phyloP scores from a whole-genome alignment of 108 stramenopile genomes.

The Pinguiococcus pyrenoidosus region DNA sequence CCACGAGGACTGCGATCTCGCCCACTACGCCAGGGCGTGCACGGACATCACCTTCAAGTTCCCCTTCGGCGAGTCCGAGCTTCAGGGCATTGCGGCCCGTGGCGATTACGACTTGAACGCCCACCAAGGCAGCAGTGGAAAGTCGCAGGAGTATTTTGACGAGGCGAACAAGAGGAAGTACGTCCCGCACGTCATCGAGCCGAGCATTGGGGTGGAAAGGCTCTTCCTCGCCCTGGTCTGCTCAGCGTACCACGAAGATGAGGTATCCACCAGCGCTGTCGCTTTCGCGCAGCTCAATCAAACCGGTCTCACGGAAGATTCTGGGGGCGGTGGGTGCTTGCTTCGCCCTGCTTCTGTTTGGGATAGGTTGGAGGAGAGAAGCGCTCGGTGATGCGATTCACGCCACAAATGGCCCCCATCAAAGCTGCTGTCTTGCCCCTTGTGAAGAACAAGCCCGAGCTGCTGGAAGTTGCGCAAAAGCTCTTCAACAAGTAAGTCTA shows the following conservation, averaged over 20 bases:
- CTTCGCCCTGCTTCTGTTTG: too few species aligned
- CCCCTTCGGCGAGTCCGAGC: constrained; percentile 84
- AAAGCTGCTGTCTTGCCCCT: constrained; percentile 82
- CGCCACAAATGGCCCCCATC: constrained; percentile 80
- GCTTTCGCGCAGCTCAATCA: neutral
- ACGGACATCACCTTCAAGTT: constrained; percentile 91
- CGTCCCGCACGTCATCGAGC: constrained; percentile 92
- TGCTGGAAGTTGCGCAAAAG: constrained; percentile 56
- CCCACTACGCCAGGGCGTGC: constrained; percentile 93
- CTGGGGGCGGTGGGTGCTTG: too few species aligned
- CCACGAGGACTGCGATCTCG: constrained; percentile 69
- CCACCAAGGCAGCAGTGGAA: constrained; percentile 45
- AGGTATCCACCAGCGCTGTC: constrained; percentile 35
- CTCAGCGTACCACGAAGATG: constrained; percentile 83
- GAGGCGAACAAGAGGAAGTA: constrained; percentile 73
- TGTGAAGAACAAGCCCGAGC: constrained; percentile 77
- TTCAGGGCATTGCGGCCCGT: constrained; percentile 93
- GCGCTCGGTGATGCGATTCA: constrained; percentile 69
- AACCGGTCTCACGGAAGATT: too few species aligned
- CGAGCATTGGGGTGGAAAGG: constrained; percentile 81
- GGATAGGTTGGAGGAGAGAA: constrained; percentile 49
- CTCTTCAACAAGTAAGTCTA: constrained; percentile 59
- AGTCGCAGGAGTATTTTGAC: constrained; percentile 76
- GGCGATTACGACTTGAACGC: constrained; percentile 84
- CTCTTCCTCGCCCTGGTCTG: constrained; percentile 74